These are phyloP conservation scores for Acanthamoeba triangularis DNA, from an alignment of 208 protist genomes.

Conservation along the genomic window DNA sequence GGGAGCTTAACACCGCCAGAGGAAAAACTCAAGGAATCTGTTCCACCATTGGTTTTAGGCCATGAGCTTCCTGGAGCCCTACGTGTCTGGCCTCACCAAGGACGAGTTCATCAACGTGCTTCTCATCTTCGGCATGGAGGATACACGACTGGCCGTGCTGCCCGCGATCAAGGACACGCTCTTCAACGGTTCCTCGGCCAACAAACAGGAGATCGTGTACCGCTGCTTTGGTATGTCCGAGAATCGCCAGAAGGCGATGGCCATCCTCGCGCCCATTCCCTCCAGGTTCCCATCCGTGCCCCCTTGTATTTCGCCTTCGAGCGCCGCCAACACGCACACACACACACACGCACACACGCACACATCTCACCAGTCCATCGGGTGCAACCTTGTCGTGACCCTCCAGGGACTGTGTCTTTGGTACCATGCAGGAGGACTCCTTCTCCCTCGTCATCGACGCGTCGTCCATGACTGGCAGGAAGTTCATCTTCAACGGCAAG, in stretches of 20 bases:
- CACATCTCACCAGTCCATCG: no score
- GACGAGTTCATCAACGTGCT: not conserved
- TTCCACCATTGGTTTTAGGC: no score
- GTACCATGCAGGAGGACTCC: not conserved
- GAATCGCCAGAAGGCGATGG: not conserved
- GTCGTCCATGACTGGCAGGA: not conserved
- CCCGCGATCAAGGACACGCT: not conserved
- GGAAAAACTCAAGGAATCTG: no score
- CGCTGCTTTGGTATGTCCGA: not conserved
- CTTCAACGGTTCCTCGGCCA: not conserved
- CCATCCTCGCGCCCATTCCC: not conserved
- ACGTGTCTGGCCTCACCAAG: not conserved
- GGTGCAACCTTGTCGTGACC: no score
- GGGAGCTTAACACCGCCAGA: no score
- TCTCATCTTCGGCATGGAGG: not conserved
- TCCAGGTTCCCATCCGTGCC: no score
- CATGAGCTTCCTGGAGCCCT: not conserved
- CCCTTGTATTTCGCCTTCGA: no score
- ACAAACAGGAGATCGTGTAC: constrained; percentile 17
- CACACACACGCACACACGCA: not conserved
- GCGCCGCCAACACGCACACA: no score
- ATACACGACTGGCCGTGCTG: not conserved
- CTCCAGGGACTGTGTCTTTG: constrained; percentile 2
- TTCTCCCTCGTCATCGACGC: not conserved
- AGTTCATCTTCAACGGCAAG: not conserved